Base-by-base conservation (phyloP, 345 rosid genomes). In the Lumnitzera littorea region DNA sequence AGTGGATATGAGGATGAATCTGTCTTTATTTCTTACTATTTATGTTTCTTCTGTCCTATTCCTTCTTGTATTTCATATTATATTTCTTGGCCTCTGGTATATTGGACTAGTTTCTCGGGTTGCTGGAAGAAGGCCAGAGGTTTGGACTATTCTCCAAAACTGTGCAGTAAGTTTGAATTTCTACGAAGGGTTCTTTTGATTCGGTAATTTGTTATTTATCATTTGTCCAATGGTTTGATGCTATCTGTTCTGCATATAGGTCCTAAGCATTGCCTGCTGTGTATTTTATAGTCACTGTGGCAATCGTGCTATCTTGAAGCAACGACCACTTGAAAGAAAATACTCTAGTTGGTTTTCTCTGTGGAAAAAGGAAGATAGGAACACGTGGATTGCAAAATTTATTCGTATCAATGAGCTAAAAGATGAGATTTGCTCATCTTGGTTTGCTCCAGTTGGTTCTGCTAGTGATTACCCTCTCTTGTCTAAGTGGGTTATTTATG, bases 401-500 rank as follows among this genome's bases (percentile, higher is more conserved):
- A 51, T 90, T 67, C 87, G 75, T 43, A 83, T 94, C 80, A 78
- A 79, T 61, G 95, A 94, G 84, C 78, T 88, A 74, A 94, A 94
- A 81, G 91, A 94, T 63, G 86, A 90, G 76, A 88, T 94, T 50
- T 94, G 99, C 75, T 88, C 86, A 11, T 94, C 99, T 55, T 94
- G 99, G 99, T 94, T 94, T 82, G 97, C 97, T 70, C 97, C 99
- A 11, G 99, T 94, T 72, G 99, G 99, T 58, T 88, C 96, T 71
- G 99, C 97, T 24, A 86, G 91, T 77, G 99, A 94, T 69, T 94
- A 94, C 81, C 99, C 99, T 48, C 87, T 94, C 62, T 64, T 94
- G 61, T 90, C 99, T 46, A 94, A 94, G 73, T 94, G 99, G 99
- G 95, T 94, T 74, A 83, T 94, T 47, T 94, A 94, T 47, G 99